Evolutionary conservation across 768 basidiomycete genomes (phyloP), one percentile per base, ranked within the genome.

Genomic region (Phlebiopsis gigantea): DNA sequence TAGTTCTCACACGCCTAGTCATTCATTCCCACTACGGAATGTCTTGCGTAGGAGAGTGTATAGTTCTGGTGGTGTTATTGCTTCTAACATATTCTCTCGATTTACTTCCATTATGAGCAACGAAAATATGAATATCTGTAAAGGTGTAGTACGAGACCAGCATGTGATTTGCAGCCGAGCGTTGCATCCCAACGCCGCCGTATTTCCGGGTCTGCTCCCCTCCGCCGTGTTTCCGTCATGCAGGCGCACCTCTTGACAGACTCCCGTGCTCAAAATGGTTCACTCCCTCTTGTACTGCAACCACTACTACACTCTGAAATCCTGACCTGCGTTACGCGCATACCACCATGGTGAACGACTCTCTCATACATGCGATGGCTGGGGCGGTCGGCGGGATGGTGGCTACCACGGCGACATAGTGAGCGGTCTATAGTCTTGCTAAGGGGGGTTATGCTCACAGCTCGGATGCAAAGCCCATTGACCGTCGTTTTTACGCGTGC

Each of bases 391-490:
- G 93, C 47, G 96, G 96, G 24, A 87, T 96, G 64, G 71, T 82
- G 6, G 93, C 96, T 22, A 97, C 98, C 94, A 80, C 82, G n/a
- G 84, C 78, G 31, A 93, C 90, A 53, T 92, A 92, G 93, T 88
- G 62, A 71, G 87, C 69, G 50, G 46, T n/a, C 24, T 46, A 31
- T 9, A 39, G 34, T 39, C 8, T 9, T 39, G 17, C 34, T 39
- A 17, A 10, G 3, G 34, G 8, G 7, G 17, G 19, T 4, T 2
- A 12, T 30, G 15, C 29, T 30, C 29, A 29, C 12, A 28, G 8
- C 4, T 4, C 17, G 31, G 24, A 42, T 34, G 34, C 55, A 44
- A 57, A 97, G 93, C 67, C 97, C 97, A 6, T 79, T 99, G 31
- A 85, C 97, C 58, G 89, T 93, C 68, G 73, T 98, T 42, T 95